Evolutionary conservation across 164 flowering plant genomes (phyloP), one percentile per base, ranked within the genome.

Genomic region (Piper betle): DNA sequence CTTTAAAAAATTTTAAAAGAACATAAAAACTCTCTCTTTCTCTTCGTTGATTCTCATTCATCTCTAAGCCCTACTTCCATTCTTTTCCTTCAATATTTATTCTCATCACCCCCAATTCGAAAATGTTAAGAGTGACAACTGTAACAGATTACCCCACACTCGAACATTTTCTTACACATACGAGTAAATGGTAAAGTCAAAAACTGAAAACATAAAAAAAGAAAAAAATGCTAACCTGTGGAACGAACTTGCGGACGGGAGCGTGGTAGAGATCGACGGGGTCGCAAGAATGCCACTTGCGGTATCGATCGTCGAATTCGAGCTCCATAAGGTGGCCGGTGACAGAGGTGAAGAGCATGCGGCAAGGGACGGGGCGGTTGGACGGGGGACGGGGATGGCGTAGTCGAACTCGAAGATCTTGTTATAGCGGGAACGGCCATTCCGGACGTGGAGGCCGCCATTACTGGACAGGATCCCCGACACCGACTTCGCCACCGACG

Each of bases 301-400:
- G 79, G 71, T 66, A 90, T 12, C 95, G 79, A 0, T 83, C 92
- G 0, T 85, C 86, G 76, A 90, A 93, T 0, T 87, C 99, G 52
- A 90, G 78, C 80, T 93, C 99, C 99, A 93, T 93, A 58, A 90
- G 80, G 57, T 93, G 99, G 6, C 99, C 97, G 40, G 82, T 90
- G 66, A 93, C 96, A 66, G 97, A 93, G 53, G 99, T 93, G 74
- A 93, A 66, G 16, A 78, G 66, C 99, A 93, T 93, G 20, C 73
- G 81, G 65, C 84, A 79, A 0, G 60, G 82, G 68, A 80, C 86
- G 0, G 84, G 83, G 0, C 70, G 68, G 40, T 25, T 38, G 15
- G 25, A 16, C 39, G 38, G 39, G 58, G 58, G 17, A 55, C 39
- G 12, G 39, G 39, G 58, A 90, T 76, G n/a, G 70, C 6, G 79